Percentiles rank a stretch among this genome's conserved stretches.
These are phyloP conservation scores for Pyricularia sp. DNA, from an alignment of 2,329 filamentous ascomycete species.

Conservation along the genomic window DNA sequence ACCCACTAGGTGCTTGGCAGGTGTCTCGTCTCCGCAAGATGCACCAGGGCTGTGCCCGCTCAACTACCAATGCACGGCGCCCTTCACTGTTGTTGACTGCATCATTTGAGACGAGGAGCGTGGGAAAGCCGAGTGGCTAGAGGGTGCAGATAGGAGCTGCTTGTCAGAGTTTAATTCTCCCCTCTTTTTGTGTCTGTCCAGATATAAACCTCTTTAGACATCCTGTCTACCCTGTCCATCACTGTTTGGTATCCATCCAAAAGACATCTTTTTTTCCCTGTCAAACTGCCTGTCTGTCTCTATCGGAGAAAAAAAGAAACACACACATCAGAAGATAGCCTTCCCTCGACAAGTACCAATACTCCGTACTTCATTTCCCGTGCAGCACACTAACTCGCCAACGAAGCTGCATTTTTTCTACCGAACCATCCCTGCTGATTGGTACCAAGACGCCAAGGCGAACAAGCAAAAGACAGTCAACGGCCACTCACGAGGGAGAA, in stretches of 20 bases:
- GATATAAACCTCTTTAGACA: not conserved
- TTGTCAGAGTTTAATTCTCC: not conserved
- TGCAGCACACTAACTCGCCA: not conserved
- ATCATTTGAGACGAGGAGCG: not conserved
- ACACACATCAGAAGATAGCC: not conserved
- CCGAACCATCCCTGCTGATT: not conserved
- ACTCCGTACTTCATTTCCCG: not conserved
- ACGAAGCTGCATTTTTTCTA: not conserved
- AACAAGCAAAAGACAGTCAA: not conserved
- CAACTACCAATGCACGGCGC: not conserved
- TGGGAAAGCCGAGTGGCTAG: not conserved
- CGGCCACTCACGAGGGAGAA: not conserved
- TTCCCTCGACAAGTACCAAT: not conserved
- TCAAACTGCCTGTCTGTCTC: not conserved
- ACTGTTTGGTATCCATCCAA: not conserved
- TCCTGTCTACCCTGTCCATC: not conserved
- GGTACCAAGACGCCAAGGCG: not conserved
- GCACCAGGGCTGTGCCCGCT: not conserved
- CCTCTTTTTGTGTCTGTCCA: not conserved
- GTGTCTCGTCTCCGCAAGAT: not conserved
- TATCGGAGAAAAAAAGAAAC: not conserved
- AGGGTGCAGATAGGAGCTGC: not conserved
- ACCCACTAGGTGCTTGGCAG: not conserved
- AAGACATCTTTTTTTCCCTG: not conserved
- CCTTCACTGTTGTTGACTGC: not conserved